A percentile compares a stretch with the other conserved stretches of the same genome.
These are phyloP conservation scores for Mucor irregularis DNA, from an alignment of 371 early-diverging fungal species.

Conservation along the genomic window DNA sequence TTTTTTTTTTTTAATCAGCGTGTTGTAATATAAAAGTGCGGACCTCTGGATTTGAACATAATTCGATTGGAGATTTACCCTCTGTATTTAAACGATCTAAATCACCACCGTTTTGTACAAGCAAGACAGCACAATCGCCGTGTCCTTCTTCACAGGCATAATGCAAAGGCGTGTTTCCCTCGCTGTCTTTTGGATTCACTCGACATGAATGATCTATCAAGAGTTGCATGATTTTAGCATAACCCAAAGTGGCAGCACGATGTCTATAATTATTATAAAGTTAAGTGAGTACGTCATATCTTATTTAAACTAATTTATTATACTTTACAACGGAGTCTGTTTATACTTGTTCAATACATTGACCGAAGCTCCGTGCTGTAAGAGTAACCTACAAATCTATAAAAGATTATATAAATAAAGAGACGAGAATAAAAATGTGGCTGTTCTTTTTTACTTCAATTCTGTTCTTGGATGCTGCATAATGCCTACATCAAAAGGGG, in stretches of 20 bases:
- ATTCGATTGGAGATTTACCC: slow-evolving; percentile 46
- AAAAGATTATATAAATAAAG: not conserved
- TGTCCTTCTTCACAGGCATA: slow-evolving; percentile 66
- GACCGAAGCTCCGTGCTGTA: slow-evolving; percentile 45
- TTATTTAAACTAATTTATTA: not conserved
- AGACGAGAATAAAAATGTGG: not conserved
- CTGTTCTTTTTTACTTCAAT: slow-evolving; percentile 28
- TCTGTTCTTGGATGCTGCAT: slow-evolving; percentile 59
- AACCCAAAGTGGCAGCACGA: slow-evolving; percentile 53
- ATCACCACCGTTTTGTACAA: slow-evolving; percentile 53
- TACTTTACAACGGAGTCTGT: slow-evolving; percentile 55
- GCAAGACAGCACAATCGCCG: slow-evolving; percentile 48
- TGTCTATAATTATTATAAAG: slow-evolving; percentile 33
- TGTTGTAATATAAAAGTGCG: slow-evolving; percentile 2
- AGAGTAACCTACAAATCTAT: slow-evolving; percentile 38
- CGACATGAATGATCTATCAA: slow-evolving; percentile 45
- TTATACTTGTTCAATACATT: slow-evolving; percentile 48
- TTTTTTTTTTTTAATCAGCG: not conserved
- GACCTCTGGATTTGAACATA: slow-evolving; percentile 23
- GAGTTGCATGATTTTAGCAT: slow-evolving; percentile 42
- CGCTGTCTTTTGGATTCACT: slow-evolving; percentile 51
- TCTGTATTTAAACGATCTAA: slow-evolving; percentile 45
- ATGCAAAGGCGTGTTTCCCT: slow-evolving; percentile 61
- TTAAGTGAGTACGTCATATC: not conserved
- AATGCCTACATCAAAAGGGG: slow-evolving; percentile 41